Conservation (phyloP, 305 asterid species). For the Fraxinus sp. region DNA sequence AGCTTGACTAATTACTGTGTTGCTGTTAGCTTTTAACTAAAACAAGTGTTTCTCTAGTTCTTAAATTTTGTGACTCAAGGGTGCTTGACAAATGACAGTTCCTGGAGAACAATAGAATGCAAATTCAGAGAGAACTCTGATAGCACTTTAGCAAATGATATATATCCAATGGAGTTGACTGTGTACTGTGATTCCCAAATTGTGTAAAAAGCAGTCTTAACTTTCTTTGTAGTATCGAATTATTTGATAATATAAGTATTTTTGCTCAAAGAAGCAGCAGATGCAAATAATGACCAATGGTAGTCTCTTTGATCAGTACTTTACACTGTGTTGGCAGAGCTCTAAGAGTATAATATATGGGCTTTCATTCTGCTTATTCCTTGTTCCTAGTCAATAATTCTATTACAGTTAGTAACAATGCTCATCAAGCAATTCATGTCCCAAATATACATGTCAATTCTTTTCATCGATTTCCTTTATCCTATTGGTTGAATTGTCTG, state of each 20-base stretch:
- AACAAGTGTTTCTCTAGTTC: not conserved
- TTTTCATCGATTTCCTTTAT: not conserved
- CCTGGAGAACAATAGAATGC: not conserved
- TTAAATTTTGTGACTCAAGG: not conserved
- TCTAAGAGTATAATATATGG: not conserved
- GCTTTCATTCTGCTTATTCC: not conserved
- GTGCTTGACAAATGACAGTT: not conserved
- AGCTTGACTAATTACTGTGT: not conserved
- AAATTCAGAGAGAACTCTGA: not conserved
- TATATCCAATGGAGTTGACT: not conserved
- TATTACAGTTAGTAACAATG: not conserved
- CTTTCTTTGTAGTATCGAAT: not conserved
- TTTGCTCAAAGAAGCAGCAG: not conserved
- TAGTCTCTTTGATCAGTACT: not conserved
- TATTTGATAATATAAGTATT: not conserved
- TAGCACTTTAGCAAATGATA: not conserved
- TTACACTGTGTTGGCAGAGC: not conserved
- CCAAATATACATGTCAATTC: not conserved
- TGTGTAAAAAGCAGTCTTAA: not conserved
- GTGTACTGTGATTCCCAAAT: not conserved
- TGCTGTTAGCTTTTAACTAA: not conserved
- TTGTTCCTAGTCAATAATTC: not conserved
- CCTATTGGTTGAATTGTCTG: constrained; percentile 8
- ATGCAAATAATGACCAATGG: not conserved
- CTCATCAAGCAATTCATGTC: not conserved